phyloP scores from a whole-genome alignment of 768 basidiomycete species.

The Myochromella boudieri region DNA sequence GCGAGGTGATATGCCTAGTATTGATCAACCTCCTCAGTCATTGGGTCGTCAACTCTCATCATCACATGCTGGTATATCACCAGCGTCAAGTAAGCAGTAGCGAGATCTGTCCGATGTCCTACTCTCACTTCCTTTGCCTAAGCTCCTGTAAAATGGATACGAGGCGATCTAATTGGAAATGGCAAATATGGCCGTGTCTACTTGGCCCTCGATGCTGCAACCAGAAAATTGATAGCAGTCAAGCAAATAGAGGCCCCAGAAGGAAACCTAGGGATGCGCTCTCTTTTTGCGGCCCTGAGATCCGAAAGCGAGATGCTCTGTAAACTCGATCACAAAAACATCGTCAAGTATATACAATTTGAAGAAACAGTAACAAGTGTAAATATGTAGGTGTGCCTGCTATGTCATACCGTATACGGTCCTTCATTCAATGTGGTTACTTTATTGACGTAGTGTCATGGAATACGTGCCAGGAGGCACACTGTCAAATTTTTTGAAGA shows the following conservation, averaged over 20 bases:
- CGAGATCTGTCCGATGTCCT: conserved; percentile 3
- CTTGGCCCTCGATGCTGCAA: conserved; percentile 89
- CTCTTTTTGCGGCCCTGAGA: conserved; percentile 87
- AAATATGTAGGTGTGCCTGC: conserved; percentile 87
- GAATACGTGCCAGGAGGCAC: conserved; percentile 99
- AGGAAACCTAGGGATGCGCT: conserved; percentile 83
- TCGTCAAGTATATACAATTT: conserved; percentile 93
- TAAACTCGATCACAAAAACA: conserved; percentile 92
- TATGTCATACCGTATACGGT: not conserved
- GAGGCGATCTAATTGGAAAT: conserved; percentile 94
- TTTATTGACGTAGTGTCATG: conserved; percentile 65
- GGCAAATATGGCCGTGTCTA: conserved; percentile 96
- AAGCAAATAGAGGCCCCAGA: conserved; percentile 94
- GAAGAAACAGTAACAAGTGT: conserved; percentile 83
- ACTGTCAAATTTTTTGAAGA: conserved; percentile 79
- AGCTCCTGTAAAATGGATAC: conserved; percentile 96
- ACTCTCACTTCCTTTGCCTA: conserved; percentile 14
- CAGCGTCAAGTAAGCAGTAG: conserved; percentile 13
- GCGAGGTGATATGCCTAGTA: not conserved
- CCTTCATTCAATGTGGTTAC: not conserved
- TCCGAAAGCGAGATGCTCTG: conserved; percentile 93
- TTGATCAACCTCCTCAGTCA: not conserved
- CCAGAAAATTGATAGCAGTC: conserved; percentile 96
- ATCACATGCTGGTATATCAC: not conserved
- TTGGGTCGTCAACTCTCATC: not conserved